Evolutionary conservation across 1,284 basidiomycete species (phyloP).

Genomic region (Bondarzewia mesenterica): DNA sequence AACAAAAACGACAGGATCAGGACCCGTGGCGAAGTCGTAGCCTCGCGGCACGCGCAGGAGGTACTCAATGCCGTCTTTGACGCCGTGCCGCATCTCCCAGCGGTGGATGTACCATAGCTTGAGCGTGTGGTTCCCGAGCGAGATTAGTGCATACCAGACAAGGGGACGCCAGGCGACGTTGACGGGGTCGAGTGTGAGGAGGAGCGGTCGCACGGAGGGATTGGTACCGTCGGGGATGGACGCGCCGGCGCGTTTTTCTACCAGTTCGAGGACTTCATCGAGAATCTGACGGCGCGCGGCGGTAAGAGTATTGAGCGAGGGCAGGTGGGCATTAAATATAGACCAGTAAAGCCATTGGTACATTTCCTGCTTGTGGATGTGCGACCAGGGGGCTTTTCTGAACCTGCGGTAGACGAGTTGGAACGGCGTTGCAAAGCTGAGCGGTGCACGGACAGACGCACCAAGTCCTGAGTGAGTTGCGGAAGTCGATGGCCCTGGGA

Average conservation of each 20-base stretch:
- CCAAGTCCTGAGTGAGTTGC: slow-evolving; percentile 60
- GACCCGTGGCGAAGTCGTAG: slow-evolving; percentile 50
- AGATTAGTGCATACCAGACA: slow-evolving; percentile 60
- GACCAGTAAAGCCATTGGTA: slow-evolving; percentile 81
- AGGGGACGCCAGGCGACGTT: slow-evolving; percentile 66
- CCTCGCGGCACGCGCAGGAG: slow-evolving; percentile 59
- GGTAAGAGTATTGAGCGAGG: slow-evolving; percentile 38
- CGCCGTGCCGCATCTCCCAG: slow-evolving; percentile 41
- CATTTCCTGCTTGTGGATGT: slow-evolving; percentile 58
- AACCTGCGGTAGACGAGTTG: slow-evolving; percentile 66
- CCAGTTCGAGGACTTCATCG: slow-evolving; percentile 48
- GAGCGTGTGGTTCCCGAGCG: slow-evolving; percentile 42
- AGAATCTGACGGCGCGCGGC: slow-evolving; percentile 40
- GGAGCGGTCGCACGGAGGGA: slow-evolving; percentile 47
- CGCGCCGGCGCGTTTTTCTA: slow-evolving; percentile 71
- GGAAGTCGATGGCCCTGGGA: slow-evolving; percentile 70
- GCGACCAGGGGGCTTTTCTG: slow-evolving; percentile 65
- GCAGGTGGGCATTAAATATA: slow-evolving; percentile 62
- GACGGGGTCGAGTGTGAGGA: slow-evolving; percentile 76
- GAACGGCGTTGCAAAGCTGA: no score
- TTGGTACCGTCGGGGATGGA: slow-evolving; percentile 58
- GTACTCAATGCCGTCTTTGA: slow-evolving; percentile 64
- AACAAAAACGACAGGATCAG: slow-evolving; percentile 73
- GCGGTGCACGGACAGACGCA: slow-evolving; percentile 18
- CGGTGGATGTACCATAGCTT: slow-evolving; percentile 35